Base-by-base conservation (phyloP, 306 rosid species). In the Astragalus membranaceus region DNA sequence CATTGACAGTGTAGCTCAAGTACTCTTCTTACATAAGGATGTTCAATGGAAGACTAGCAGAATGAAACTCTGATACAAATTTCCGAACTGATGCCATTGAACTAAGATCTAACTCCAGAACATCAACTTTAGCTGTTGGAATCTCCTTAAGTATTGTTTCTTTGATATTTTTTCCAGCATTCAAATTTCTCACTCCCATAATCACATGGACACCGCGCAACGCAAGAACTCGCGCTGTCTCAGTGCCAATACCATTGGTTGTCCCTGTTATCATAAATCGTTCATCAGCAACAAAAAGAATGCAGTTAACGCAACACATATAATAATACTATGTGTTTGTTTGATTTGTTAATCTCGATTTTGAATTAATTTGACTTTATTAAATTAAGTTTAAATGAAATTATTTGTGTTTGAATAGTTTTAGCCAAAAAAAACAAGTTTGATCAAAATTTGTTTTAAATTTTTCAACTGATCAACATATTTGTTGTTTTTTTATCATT, bases 181-280 rank as follows among this genome's bases (percentile, higher is more conserved):
- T 76, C 78, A 85, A 8, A 55, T 88, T 88, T 68, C 97, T 85
- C 15, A 88, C 92, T 0, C 68, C 96, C 94, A 88, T 90, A 26
- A 93, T 67, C 49, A 94, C 98, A 53, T 83, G 97, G 39, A 80
- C 95, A 46, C 98, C 98, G 35, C 85, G 94, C 83, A 88, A 57
- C 20, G 96, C 98, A 49, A 93, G 97, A 75, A 90, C 97, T 29
- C 94, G 75, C 2, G 93, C 41, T 14, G 96, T 88, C 82, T 93
- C 98, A 16, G 66, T 76, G 13, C 97, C 97, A 76, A 88, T 93
- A 3, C 98, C 98, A 80, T 88, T 81, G 6, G 92, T 84, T 54
- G 96, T 86, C 76, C 98, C 98, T 90, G 84, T 70, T 55, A 67
- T 36, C 3, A 43, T 23, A 59, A 50, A 26, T 26, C 67, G 53